Evolutionary conservation across 345 rosid species (phyloP).

Genomic region (Brassica rapa): DNA sequence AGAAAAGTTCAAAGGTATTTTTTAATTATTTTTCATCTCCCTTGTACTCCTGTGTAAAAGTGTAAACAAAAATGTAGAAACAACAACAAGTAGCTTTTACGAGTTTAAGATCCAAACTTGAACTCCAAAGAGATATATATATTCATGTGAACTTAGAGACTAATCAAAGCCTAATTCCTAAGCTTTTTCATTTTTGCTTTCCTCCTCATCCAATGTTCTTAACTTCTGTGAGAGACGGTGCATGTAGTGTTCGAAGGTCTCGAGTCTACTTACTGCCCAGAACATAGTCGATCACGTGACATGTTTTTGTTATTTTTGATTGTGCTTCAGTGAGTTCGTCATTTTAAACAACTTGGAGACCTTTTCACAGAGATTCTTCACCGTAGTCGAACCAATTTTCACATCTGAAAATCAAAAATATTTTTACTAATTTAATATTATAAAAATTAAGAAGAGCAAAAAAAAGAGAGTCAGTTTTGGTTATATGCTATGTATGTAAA

Average conservation of each 20-base stretch:
- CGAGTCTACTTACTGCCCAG: background rate
- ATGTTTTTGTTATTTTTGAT: too few relatives aligned
- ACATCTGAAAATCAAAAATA: background rate
- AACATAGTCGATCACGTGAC: background rate
- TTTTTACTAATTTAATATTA: background rate
- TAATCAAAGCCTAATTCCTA: background rate
- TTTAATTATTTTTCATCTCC: background rate
- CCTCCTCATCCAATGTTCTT: background rate
- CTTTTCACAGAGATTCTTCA: background rate
- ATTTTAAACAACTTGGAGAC: background rate
- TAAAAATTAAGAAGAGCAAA: background rate
- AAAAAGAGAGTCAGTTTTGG: constrained; percentile 3
- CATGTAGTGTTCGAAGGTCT: too few relatives aligned
- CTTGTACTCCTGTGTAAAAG: background rate
- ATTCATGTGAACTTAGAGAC: background rate
- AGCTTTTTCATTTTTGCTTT: background rate
- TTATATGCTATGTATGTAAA: background rate
- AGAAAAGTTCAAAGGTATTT: background rate
- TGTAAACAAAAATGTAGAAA: too few relatives aligned
- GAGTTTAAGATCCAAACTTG: too few relatives aligned
- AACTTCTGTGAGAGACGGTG: too few relatives aligned
- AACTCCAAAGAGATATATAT: too few relatives aligned
- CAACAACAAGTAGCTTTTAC: too few relatives aligned
- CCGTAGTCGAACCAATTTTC: background rate
- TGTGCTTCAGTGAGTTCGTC: background rate